Evolutionary conservation across 495 filamentous ascomycete genomes (phyloP).

Genomic region (Hamigera avellanea): DNA sequence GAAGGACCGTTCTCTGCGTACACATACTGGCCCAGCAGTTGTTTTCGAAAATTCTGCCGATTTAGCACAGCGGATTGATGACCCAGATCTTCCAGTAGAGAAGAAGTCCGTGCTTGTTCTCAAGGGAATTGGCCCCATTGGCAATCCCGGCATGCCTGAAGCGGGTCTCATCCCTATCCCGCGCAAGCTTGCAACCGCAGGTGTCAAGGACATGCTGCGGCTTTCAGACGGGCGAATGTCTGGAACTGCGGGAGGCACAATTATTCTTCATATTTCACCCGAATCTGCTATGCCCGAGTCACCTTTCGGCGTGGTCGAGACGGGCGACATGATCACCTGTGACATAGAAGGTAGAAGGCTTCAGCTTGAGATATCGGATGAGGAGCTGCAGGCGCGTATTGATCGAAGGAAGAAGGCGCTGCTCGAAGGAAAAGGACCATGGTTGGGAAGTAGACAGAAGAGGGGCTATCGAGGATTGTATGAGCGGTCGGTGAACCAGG

Average conservation of each 20-base stretch:
- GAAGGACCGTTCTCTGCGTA: conserved; percentile 37
- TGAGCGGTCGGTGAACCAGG: conserved; percentile 51
- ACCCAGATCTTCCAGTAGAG: conserved; percentile 38
- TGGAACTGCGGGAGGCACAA: conserved; percentile 56
- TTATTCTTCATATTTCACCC: conserved; percentile 54
- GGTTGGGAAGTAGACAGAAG: conserved; percentile 23
- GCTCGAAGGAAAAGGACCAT: conserved; percentile 12
- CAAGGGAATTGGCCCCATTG: conserved; percentile 50
- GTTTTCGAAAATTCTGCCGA: conserved; percentile 48
- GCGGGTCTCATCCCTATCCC: conserved; percentile 55
- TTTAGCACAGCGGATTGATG: conserved; percentile 46
- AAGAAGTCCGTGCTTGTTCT: conserved; percentile 46
- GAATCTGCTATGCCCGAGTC: conserved; percentile 45
- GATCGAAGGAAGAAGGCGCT: conserved; percentile 17
- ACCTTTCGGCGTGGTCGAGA: conserved; percentile 47
- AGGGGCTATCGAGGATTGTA: conserved; percentile 57
- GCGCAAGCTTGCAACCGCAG: conserved; percentile 44
- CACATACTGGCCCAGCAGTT: conserved; percentile 42
- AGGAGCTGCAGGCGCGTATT: conserved; percentile 31
- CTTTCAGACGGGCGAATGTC: conserved; percentile 58
- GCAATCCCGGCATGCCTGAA: conserved; percentile 60
- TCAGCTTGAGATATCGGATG: conserved; percentile 35
- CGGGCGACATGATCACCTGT: conserved; percentile 45
- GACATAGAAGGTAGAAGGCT: conserved; percentile 37
- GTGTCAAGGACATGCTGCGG: conserved; percentile 54